These are phyloP conservation scores for Ustilago sp. DNA, from an alignment of 1,284 basidiomycete species.

Conservation along the genomic window DNA sequence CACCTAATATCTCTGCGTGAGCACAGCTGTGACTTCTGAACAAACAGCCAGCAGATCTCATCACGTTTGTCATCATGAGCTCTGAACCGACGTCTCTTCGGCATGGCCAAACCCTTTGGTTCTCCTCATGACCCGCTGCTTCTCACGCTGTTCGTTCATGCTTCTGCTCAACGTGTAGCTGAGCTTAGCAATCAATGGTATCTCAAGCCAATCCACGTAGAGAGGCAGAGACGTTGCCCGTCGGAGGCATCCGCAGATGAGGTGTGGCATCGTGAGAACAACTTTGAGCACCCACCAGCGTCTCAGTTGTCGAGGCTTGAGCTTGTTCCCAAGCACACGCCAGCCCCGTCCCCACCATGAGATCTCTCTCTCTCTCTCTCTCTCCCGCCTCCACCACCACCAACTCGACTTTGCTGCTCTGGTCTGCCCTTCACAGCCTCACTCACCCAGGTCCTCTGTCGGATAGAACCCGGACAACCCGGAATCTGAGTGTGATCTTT, in stretches of 20 bases:
- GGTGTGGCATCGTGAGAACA: not conserved
- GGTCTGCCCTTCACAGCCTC: not conserved
- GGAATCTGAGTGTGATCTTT: not conserved
- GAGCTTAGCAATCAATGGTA: not conserved
- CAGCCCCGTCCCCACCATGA: not conserved
- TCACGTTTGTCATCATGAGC: conserved; percentile 11
- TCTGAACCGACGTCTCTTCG: not conserved
- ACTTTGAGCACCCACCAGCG: not conserved
- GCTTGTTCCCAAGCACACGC: not conserved
- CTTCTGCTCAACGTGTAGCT: not conserved
- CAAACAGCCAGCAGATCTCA: not conserved
- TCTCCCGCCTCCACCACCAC: not conserved
- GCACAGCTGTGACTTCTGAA: not conserved
- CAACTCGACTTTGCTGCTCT: not conserved
- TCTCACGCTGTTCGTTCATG: not conserved
- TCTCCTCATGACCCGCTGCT: not conserved
- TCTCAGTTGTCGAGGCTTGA: not conserved
- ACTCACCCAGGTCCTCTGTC: not conserved
- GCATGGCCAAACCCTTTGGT: not conserved
- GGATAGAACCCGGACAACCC: not conserved
- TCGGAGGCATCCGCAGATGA: conserved; percentile 3
- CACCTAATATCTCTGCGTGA: not conserved
- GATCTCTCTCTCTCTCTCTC: not conserved
- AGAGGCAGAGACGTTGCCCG: not conserved
- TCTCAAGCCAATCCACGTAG: not conserved